Conservation (phyloP, 1,284 basidiomycete species). For the Coniferiporia sulphurascens region DNA sequence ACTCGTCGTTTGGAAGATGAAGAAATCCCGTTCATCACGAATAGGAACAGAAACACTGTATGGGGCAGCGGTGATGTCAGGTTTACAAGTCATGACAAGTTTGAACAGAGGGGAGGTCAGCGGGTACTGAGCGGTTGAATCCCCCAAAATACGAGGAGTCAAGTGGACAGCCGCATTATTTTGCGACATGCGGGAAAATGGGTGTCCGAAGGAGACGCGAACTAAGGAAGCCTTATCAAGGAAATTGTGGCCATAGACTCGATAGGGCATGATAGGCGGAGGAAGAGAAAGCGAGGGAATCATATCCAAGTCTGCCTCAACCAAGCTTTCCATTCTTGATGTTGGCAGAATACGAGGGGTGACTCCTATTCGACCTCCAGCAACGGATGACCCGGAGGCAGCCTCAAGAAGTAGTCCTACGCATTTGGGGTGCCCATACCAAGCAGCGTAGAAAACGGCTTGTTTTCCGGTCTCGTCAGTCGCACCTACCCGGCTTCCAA, state of each 20-base stretch:
- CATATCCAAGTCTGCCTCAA: constrained; percentile 77
- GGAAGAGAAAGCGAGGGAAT: constrained; percentile 94
- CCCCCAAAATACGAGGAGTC: constrained; percentile 63
- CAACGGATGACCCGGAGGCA: constrained; percentile 25
- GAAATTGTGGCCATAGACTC: constrained; percentile 88
- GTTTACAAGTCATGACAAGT: constrained; percentile 85
- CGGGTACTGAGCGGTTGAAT: constrained; percentile 55
- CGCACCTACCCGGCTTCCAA: constrained; percentile 70
- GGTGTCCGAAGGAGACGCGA: constrained; percentile 82
- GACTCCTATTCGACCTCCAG: constrained; percentile 23
- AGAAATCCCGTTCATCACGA: constrained; percentile 75
- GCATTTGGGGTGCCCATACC: constrained; percentile 89
- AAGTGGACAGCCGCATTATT: constrained; percentile 50
- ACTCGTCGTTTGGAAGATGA: constrained; percentile 83
- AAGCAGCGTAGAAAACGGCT: constrained; percentile 93
- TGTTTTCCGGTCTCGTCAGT: constrained; percentile 85
- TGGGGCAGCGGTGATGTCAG: constrained; percentile 79
- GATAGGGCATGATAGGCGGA: constrained; percentile 96
- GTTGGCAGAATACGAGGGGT: constrained; percentile 26
- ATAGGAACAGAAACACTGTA: constrained; percentile 87
- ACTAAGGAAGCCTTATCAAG: constrained; percentile 86
- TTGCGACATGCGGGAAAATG: constrained; percentile 32
- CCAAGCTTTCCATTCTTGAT: constrained; percentile 33
- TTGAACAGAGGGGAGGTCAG: constrained; percentile 83
- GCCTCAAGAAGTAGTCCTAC: constrained; percentile 69